Evolutionary conservation across 2,329 filamentous ascomycete genomes (phyloP).

Genomic region (Phaeosphaeria sp.): DNA sequence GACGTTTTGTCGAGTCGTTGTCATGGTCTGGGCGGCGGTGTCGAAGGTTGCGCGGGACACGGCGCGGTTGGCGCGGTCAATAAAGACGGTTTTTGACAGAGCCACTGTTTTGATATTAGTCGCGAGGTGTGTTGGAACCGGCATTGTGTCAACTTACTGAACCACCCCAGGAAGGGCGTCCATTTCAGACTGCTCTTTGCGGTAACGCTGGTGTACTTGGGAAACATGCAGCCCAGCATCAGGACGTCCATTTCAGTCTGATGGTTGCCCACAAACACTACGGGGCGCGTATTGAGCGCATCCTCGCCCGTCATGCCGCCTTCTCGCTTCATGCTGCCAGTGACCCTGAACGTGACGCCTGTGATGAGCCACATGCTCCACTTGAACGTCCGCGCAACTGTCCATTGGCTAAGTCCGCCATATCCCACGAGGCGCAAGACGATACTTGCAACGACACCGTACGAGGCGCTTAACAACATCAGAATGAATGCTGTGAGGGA

Average conservation of each 20-base stretch:
- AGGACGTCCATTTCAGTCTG: slow-evolving; percentile 96
- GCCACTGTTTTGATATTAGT: slow-evolving; percentile 59
- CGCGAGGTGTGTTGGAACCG: too few relatives aligned
- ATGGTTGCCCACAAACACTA: slow-evolving; percentile 93
- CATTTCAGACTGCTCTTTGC: slow-evolving; percentile 85
- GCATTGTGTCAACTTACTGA: slow-evolving; percentile 61
- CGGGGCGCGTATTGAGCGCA: slow-evolving; percentile 64
- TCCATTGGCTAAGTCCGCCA: slow-evolving; percentile 83
- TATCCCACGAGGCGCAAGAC: slow-evolving; percentile 73
- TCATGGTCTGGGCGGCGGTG: slow-evolving; percentile 82
- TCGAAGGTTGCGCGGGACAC: slow-evolving; percentile 86
- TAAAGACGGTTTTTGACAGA: slow-evolving; percentile 89
- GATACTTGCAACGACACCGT: slow-evolving; percentile 78
- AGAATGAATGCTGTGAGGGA: slow-evolving; percentile 53
- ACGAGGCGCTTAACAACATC: slow-evolving; percentile 59
- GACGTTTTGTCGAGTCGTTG: slow-evolving; percentile 68
- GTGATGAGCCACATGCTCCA: slow-evolving; percentile 76
- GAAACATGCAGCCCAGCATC: slow-evolving; percentile 88
- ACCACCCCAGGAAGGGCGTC: slow-evolving; percentile 90
- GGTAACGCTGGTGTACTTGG: slow-evolving; percentile 88
- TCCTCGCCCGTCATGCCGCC: slow-evolving; percentile 41
- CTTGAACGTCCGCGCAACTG: slow-evolving; percentile 79
- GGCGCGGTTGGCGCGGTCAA: slow-evolving; percentile 85
- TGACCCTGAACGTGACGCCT: slow-evolving; percentile 77
- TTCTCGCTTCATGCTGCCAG: slow-evolving; percentile 47